Base-by-base conservation (phyloP, 495 filamentous ascomycete genomes). In the Opeltia flavorubescens region DNA sequence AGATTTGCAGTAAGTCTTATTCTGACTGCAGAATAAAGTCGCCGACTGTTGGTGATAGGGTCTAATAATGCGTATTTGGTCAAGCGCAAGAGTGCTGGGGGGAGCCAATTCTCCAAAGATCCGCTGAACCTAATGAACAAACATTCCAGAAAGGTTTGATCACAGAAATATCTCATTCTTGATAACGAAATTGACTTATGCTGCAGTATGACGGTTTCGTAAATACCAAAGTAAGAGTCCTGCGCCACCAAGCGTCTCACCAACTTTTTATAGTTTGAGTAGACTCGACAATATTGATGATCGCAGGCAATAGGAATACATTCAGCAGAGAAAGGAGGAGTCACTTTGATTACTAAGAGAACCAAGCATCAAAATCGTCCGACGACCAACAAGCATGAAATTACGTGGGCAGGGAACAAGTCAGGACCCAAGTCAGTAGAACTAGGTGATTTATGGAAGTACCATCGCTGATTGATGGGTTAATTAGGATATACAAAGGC, bases 61-160 rank as follows among this genome's bases (percentile, higher is more conserved):
- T 64, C 61, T 63, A 72, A 84, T 66, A 93, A 87, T 68, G 62
- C 84, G 62, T 91, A 72, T 75, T 78, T 95, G 64, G 84, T 89
- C 56, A 93, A 94, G 80, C 79, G 87, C 65, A 86, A 78, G 64
- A 60, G 64, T 49, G 72, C 69, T 52, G 85, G 83, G 56, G 81
- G 83, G 59, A 69, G 80, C 54, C 83, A 81, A 67, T 89, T 98
- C 76, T 96, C 91, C 51, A 83, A 81, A 42, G 93, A 98, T 62
- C 83, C 86, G 54, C 67, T 95, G 53, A 98, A 96, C 72, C 64
- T 95, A 59, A 70, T 69, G 58, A 96, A 95, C 79, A 71, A 83
- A 65, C 81, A 95, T 67, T 79, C 75, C 43, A 84, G 85, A 73
- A 98, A 94, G 83, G 87, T 91, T 72, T 23, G 52, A 67, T 40